A percentile compares a stretch with the other conserved stretches of the same genome.
These are phyloP conservation scores for Rhodotorula sphaerocarpa DNA, from an alignment of 768 basidiomycete species.

Conservation along the genomic window DNA sequence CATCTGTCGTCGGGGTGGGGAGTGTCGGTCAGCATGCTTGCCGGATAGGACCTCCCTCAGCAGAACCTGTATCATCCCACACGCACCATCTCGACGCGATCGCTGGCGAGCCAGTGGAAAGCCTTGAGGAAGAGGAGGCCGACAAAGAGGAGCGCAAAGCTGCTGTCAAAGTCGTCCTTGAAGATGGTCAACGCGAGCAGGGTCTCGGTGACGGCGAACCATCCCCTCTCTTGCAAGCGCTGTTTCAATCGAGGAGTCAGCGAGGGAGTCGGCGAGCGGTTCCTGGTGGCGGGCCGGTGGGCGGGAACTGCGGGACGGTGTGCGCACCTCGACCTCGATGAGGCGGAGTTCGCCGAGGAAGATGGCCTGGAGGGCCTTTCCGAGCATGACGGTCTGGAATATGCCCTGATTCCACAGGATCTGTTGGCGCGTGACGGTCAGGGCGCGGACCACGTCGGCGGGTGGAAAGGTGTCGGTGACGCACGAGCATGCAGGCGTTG, in stretches of 20 bases:
- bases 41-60: too few species aligned
- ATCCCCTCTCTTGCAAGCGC: conserved; percentile 89
- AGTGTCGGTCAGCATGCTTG: too few species aligned
- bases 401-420: conserved; percentile 84
- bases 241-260: conserved; percentile 41
- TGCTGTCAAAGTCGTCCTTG: conserved; percentile 85
- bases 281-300: too few species aligned
- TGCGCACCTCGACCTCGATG: conserved; percentile 78
- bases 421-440: conserved; percentile 47
- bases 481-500: conserved; percentile 81
- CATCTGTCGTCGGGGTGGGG: conserved; percentile 65
- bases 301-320: background rate
- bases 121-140: conserved; percentile 88
- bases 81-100: conserved; percentile 89
- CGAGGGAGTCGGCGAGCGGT: background rate
- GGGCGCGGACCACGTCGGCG: background rate
- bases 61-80: too few species aligned
- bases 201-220: conserved; percentile 97
- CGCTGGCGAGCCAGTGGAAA: conserved; percentile 93
- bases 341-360: conserved; percentile 85
- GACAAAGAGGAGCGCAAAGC: conserved; percentile 89
- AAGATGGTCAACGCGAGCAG: conserved; percentile 95
- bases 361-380: conserved; percentile 67
- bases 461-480: conserved; percentile 36
- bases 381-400: conserved; percentile 64